These are phyloP conservation scores for Fallopia convolvulus DNA, from an alignment of 148 eudicot species.

Conservation along the genomic window DNA sequence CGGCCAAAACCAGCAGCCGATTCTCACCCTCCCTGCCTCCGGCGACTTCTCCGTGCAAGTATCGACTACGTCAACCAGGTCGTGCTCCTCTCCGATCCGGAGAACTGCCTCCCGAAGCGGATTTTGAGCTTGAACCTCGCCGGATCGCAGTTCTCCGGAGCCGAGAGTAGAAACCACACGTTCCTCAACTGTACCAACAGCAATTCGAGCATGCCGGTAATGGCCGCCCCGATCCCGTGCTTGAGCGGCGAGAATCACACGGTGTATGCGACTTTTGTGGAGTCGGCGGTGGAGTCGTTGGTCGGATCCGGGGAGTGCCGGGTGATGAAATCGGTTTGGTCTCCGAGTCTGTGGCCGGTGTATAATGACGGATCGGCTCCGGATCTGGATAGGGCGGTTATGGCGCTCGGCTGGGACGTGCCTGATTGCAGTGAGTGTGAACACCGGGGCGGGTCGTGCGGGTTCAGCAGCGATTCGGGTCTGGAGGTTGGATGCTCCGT, in stretches of 20 bases:
- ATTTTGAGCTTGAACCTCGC: conserved; percentile 16
- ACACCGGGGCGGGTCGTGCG: conserved; percentile 35
- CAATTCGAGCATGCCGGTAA: background rate
- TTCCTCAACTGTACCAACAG: conserved; percentile 31
- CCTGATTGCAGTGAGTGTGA: conserved; percentile 44
- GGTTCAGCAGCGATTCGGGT: conserved; percentile 25
- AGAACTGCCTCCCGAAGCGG: conserved; percentile 28
- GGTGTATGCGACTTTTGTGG: conserved; percentile 13
- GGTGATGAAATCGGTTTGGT: conserved; percentile 17
- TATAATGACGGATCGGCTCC: conserved; percentile 2
- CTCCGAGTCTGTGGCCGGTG: conserved; percentile 21
- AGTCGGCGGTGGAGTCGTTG: conserved; percentile 9
- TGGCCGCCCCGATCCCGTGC: conserved; percentile 23
- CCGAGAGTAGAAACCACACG: conserved; percentile 8
- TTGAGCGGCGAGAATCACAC: conserved; percentile 26
- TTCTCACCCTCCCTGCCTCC: conserved; percentile 26
- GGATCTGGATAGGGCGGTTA: conserved; percentile 24
- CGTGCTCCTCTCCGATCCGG: conserved; percentile 32
- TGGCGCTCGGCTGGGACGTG: conserved; percentile 37
- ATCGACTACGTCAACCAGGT: conserved; percentile 24
- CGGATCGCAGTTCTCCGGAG: conserved; percentile 21
- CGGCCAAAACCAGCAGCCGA: conserved; percentile 19
- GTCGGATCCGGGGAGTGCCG: conserved; percentile 20
- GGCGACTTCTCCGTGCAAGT: conserved; percentile 26
- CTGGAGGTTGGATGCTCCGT: conserved; percentile 29